Evolutionary conservation across 108 stramenopile genomes (phyloP).

Genomic region (Fragilaria crotonensis): DNA sequence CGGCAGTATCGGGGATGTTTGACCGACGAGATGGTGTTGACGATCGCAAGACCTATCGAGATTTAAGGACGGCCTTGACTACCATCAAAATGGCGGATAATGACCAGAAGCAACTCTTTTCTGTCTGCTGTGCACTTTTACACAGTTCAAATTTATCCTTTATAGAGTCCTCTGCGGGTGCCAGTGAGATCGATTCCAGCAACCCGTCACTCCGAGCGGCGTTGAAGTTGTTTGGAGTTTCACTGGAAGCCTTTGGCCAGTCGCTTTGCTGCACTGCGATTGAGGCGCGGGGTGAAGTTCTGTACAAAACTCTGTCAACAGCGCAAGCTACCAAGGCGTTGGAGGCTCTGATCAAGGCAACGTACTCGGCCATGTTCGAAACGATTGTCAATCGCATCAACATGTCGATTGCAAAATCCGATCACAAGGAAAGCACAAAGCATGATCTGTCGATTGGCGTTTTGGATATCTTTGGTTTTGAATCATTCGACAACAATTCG

Average conservation of each 20-base stretch:
- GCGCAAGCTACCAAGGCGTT: slow-evolving; percentile 58
- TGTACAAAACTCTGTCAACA: slow-evolving; percentile 65
- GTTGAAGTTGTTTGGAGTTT: slow-evolving; percentile 57
- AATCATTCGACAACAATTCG: slow-evolving; percentile 84
- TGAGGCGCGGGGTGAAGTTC: slow-evolving; percentile 62
- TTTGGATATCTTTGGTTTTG: slow-evolving; percentile 99
- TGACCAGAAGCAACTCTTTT: slow-evolving; percentile 47
- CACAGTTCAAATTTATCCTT: slow-evolving; percentile 66
- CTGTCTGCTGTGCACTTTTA: slow-evolving; percentile 51
- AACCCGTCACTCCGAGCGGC: slow-evolving; percentile 42
- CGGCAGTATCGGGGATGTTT: slow-evolving; percentile 59
- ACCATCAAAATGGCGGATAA: slow-evolving; percentile 49
- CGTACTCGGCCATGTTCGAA: slow-evolving; percentile 84
- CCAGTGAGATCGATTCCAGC: slow-evolving; percentile 31
- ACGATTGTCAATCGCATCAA: slow-evolving; percentile 87
- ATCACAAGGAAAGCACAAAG: slow-evolving; percentile 5
- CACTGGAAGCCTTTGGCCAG: slow-evolving; percentile 40
- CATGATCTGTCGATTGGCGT: slow-evolving; percentile 81
- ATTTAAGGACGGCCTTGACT: slow-evolving; percentile 57
- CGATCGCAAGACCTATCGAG: slow-evolving; percentile 57
- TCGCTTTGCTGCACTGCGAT: slow-evolving; percentile 68
- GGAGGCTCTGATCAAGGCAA: slow-evolving; percentile 91
- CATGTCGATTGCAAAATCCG: slow-evolving; percentile 42
- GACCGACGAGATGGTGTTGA: slow-evolving; percentile 76
- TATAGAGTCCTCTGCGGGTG: slow-evolving; percentile 14